A percentile compares a stretch with the other conserved stretches of the same genome.
These are phyloP conservation scores for Saccharomycopsis vini DNA, from an alignment of 805 yeast species.

Conservation along the genomic window DNA sequence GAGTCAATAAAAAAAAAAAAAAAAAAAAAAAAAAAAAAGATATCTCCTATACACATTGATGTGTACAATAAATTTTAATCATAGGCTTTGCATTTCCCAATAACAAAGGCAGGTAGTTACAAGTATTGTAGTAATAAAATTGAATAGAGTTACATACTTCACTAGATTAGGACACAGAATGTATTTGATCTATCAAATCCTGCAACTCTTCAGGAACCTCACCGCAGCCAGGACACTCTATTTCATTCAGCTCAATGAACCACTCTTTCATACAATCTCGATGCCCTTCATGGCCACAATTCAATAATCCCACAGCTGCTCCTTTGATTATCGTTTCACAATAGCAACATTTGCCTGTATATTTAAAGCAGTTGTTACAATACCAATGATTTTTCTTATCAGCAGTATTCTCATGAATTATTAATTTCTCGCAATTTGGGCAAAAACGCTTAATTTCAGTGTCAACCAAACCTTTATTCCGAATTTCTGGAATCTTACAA, in stretches of 20 bases:
- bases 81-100: neutral
- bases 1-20: too few relatives aligned
- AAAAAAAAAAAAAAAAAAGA: too few relatives aligned
- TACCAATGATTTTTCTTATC: slow-evolving; percentile 67
- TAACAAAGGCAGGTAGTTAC: neutral
- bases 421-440: slow-evolving; percentile 47
- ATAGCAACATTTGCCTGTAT: slow-evolving; percentile 61
- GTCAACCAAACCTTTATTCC: slow-evolving; percentile 24
- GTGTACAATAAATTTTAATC: too few relatives aligned
- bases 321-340: slow-evolving; percentile 76
- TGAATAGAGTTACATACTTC: too few relatives aligned
- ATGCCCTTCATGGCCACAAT: slow-evolving; percentile 87
- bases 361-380: slow-evolving; percentile 60
- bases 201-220: slow-evolving; percentile 13
- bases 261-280: slow-evolving; percentile 69
- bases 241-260: slow-evolving; percentile 57
- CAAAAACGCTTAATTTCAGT: slow-evolving; percentile 46
- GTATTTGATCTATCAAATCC: neutral
- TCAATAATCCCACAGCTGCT: slow-evolving; percentile 45
- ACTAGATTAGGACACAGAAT: too few relatives aligned
- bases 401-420: slow-evolving; percentile 45
- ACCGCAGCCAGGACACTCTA: slow-evolving; percentile 59
- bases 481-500: slow-evolving; percentile 27
- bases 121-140: neutral
- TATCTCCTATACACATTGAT: too few relatives aligned